Evolutionary conservation across 2,329 filamentous ascomycete genomes (phyloP).

Genomic region (Cladosporium sp.): DNA sequence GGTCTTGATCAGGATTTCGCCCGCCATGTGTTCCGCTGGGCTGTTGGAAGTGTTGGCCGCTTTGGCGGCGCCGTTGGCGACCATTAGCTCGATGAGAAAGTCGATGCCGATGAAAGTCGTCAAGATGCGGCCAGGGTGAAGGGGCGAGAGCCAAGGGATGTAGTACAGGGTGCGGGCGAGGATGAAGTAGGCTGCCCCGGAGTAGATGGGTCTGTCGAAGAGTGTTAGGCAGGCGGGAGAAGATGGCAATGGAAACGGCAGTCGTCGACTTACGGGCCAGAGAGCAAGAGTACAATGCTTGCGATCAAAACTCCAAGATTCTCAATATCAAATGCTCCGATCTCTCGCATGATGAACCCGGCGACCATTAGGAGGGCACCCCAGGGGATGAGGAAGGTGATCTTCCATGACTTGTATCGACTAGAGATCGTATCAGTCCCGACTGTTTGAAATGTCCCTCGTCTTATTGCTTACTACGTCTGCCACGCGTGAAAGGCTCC

Average conservation of each 20-base stretch:
- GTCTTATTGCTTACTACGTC: constrained; percentile 1
- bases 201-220: constrained; percentile 42
- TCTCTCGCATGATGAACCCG: constrained; percentile 54
- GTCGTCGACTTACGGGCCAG: constrained; percentile 37
- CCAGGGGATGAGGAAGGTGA: constrained; percentile 53
- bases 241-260: too few relatives aligned
- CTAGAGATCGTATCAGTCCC: not conserved
- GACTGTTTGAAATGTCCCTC: not conserved
- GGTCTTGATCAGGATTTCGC: constrained; percentile 42
- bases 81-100: constrained; percentile 47
- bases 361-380: constrained; percentile 46
- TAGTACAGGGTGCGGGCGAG: constrained; percentile 59
- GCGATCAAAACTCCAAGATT: constrained; percentile 39
- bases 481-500: constrained; percentile 12
- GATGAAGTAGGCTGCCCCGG: constrained; percentile 59
- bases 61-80: constrained; percentile 48
- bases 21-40: constrained; percentile 39
- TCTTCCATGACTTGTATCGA: constrained; percentile 39
- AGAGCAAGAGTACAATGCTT: constrained; percentile 37
- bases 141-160: constrained; percentile 55
- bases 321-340: constrained; percentile 49
- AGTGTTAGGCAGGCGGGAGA: not conserved
- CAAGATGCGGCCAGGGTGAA: constrained; percentile 56
- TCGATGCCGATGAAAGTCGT: constrained; percentile 56
- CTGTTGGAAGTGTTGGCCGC: constrained; percentile 38